Evolutionary conservation across 179 eudicot genomes (phyloP), one percentile per base, ranked within the genome.

Genomic region (Spergularia azorica): DNA sequence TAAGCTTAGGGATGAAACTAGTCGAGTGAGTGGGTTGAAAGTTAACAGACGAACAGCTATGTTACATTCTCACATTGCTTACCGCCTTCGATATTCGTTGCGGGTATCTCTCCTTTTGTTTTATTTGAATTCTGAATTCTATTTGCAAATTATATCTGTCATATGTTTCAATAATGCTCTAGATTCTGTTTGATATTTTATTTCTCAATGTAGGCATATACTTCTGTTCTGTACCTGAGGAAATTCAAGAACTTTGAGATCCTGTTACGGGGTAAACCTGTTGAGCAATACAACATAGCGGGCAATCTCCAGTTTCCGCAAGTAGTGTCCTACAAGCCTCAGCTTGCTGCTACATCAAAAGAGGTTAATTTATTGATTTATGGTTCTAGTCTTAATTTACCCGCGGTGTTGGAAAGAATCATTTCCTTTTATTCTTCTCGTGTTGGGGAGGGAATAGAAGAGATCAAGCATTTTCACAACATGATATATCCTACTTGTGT

Each of bases 1-100:
- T 79, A 88, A 83, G 80, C 82, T 95, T 80, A 91, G 96, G 82
- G 98, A 95, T 83, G 99, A 95, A 90, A 85, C 90, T 78, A 86
- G 58, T 82, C 86, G 78, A 72, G 90, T 73, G 76, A 83, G 72
- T 79, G 76, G 73, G 73, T 58, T 86, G 71, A 91, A 81, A 82
- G 26, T 77, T 12, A 38, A 71, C 79, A 95, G 86, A 74, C 83
- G 72, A 79, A 79, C 77, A 26, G 63, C 77, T 69, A 89, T 88
- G 64, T 75, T 89, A 86, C 96, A 86, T 77, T 87, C 97, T 43
- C 97, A 95, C 85, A 84, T 95, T 76, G 90, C 97, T 76, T 89
- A 95, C 79, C 86, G 96, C 75, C 81, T 95, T 61, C 97, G 97
- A 63, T 94, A 83, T 81, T 93, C 99, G 1, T 83, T 95, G 78